Conservation (phyloP, 257 asterid genomes). For the Verbena officinalis region DNA sequence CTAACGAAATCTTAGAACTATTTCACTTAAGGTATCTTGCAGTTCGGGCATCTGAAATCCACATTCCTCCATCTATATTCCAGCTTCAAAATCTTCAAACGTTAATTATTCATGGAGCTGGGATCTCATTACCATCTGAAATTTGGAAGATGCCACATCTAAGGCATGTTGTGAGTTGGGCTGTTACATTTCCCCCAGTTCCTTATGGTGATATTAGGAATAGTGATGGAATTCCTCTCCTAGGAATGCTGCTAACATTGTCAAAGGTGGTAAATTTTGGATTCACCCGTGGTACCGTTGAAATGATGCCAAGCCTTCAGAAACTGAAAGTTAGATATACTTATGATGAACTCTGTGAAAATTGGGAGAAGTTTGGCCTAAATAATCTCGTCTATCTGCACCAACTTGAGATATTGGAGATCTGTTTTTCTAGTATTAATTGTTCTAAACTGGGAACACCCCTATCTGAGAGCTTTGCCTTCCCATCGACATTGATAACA, state of each 20-base stretch:
- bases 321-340: not conserved
- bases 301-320: not conserved
- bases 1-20: not conserved
- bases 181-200: no score
- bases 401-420: no score
- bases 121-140: not conserved
- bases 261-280: not conserved
- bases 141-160: slow-evolving; percentile 2
- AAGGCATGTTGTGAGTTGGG: not conserved
- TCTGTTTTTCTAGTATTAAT: no score
- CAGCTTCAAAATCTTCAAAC: no score
- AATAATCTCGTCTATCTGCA: no score
- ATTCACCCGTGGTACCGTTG: not conserved
- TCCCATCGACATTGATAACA: no score
- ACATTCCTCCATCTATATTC: not conserved
- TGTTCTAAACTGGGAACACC: no score
- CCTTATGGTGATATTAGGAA: no score
- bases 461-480: no score
- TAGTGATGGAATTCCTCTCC: no score
- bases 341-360: not conserved
- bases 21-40: not conserved
- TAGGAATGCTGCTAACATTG: not conserved
- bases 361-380: not conserved
- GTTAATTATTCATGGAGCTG: not conserved
- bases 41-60: not conserved